Conservation (phyloP, 768 basidiomycete genomes). For the Dioszegia crocea region DNA sequence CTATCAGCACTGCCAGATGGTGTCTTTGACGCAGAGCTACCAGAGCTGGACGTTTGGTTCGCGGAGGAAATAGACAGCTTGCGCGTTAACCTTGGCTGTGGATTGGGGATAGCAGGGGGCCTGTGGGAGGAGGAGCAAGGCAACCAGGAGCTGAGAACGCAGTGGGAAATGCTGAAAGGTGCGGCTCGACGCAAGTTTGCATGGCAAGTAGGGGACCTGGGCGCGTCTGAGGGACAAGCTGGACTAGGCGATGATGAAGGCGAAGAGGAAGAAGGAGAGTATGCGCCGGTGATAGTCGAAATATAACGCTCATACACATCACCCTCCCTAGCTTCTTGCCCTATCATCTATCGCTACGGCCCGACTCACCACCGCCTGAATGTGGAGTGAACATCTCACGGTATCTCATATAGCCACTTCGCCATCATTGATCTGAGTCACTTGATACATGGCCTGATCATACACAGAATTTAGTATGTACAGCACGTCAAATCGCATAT, state of each 20-base stretch:
- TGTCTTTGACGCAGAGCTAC: constrained; percentile 43
- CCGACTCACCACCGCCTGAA: no score
- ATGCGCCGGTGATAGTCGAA: constrained; percentile 47
- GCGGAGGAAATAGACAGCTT: constrained; percentile 29
- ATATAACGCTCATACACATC: neutral
- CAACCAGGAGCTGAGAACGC: neutral
- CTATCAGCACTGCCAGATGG: constrained; percentile 29
- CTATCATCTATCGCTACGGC: no score
- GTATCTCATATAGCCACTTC: no score
- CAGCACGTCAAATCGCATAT: no score
- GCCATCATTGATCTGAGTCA: no score
- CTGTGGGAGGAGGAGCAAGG: neutral
- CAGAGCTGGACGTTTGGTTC: constrained; percentile 44
- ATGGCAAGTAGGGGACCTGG: constrained; percentile 27
- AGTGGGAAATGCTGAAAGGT: neutral
- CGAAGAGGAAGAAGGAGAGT: constrained; percentile 46
- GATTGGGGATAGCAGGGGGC: neutral
- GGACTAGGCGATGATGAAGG: constrained; percentile 22
- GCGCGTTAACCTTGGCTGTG: constrained; percentile 9
- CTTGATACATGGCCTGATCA: no score
- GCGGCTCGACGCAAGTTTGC: constrained; percentile 20
- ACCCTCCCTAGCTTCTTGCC: no score
- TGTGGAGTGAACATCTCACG: no score
- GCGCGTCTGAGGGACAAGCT: neutral
- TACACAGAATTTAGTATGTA: no score